phyloP scores from a whole-genome alignment of 768 basidiomycete genomes.

The Fibroporia radiculosa region DNA sequence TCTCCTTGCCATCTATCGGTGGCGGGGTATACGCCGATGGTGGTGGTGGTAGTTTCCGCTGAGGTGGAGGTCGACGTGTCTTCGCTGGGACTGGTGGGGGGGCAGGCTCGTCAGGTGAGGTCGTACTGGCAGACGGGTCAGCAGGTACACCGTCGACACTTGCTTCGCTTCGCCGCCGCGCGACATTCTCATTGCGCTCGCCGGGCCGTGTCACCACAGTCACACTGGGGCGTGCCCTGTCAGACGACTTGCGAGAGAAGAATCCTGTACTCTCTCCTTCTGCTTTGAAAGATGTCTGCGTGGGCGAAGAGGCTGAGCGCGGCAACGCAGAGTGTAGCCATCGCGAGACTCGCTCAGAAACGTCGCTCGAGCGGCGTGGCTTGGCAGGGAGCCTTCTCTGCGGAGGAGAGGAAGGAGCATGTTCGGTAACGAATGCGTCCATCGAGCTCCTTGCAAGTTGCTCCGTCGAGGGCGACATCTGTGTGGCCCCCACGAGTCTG shows the following conservation, averaged over 20 bases:
- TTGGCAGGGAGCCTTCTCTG: neutral
- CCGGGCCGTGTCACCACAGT: neutral
- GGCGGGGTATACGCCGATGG: neutral
- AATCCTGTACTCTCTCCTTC: too few relatives aligned
- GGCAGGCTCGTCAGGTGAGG: neutral
- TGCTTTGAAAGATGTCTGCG: too few relatives aligned
- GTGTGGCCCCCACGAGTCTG: too few relatives aligned
- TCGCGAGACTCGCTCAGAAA: slow-evolving; percentile 10
- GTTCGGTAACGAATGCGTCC: neutral
- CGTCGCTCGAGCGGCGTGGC: slow-evolving; percentile 8
- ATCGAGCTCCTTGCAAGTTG: too few relatives aligned
- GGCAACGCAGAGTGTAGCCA: slow-evolving; percentile 8
- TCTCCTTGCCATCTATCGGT: neutral
- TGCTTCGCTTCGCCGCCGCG: neutral
- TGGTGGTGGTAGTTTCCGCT: neutral
- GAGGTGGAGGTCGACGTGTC: neutral
- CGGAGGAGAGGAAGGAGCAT: neutral
- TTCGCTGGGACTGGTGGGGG: too few relatives aligned
- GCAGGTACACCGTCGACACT: too few relatives aligned
- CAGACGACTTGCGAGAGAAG: neutral
- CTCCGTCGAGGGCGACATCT: too few relatives aligned
- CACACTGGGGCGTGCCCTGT: neutral
- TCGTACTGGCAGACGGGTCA: too few relatives aligned
- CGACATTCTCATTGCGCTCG: neutral
- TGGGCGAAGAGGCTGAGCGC: too few relatives aligned